Percentiles rank a stretch among this genome's conserved stretches.
These are phyloP conservation scores for Nasturtium officinale DNA, from an alignment of 345 rosid species.

Conservation along the genomic window DNA sequence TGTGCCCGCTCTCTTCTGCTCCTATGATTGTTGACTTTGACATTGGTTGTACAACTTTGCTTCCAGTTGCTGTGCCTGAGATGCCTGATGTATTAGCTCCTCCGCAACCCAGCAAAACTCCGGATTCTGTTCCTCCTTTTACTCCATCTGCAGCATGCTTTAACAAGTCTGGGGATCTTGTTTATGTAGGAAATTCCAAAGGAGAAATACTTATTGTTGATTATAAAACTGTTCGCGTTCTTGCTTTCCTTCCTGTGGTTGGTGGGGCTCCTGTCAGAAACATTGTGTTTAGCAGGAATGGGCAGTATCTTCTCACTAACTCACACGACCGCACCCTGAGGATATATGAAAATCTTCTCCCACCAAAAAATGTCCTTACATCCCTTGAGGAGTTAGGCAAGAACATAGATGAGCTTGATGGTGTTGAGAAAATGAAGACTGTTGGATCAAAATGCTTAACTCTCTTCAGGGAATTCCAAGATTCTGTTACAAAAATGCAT, in stretches of 20 bases:
- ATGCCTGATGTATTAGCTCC: conserved; percentile 58
- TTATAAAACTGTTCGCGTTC: conserved; percentile 61
- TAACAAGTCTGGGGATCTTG: conserved; percentile 89
- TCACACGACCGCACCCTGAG: conserved; percentile 91
- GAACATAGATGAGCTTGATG: conserved; percentile 54
- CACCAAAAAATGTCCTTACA: conserved; percentile 61
- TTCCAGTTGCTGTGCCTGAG: conserved; percentile 71
- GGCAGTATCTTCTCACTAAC: conserved; percentile 91
- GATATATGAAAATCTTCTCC: conserved; percentile 90
- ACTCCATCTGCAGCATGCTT: conserved; percentile 95
- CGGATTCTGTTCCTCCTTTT: conserved; percentile 66
- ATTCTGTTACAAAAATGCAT: conserved; percentile 90
- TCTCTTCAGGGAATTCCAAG: conserved; percentile 93
- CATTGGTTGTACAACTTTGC: conserved; percentile 64
- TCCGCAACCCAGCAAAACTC: conserved; percentile 64
- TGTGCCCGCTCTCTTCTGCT: conserved; percentile 95
- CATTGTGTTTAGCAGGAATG: conserved; percentile 84
- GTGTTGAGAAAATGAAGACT: conserved; percentile 70
- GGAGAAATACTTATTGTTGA: conserved; percentile 94
- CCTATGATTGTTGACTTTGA: conserved; percentile 83
- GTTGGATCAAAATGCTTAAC: conserved; percentile 80
- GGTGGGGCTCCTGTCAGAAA: conserved; percentile 82
- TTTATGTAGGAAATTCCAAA: conserved; percentile 90
- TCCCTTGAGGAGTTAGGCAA: conserved; percentile 54
- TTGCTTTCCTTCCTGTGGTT: conserved; percentile 67